Evolutionary conservation across 768 basidiomycete species (phyloP).

Genomic region (Xerocomus spinulosus): DNA sequence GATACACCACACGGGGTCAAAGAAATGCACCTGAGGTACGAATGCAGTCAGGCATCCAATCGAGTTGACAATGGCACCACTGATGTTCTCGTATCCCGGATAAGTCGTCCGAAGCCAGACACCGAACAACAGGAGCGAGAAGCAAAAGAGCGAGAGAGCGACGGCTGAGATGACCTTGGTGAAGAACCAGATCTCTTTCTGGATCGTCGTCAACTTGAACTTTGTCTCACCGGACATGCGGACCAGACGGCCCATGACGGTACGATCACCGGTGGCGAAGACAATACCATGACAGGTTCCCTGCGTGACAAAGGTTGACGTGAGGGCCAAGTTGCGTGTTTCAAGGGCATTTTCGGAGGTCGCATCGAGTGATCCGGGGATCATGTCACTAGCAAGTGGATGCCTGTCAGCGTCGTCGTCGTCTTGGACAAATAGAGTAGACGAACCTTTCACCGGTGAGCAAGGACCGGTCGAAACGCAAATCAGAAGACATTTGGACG

Average conservation of each 20-base stretch:
- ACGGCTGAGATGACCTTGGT: slow-evolving; percentile 46
- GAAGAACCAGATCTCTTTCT: slow-evolving; percentile 48
- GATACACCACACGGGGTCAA: background rate
- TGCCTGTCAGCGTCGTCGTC: background rate
- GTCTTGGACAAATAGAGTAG: background rate
- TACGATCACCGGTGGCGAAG: slow-evolving; percentile 41
- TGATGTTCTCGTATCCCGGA: slow-evolving; percentile 34
- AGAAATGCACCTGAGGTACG: slow-evolving; percentile 34
- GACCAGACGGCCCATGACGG: slow-evolving; percentile 51
- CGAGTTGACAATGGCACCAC: slow-evolving; percentile 35
- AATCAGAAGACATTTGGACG: slow-evolving; percentile 46
- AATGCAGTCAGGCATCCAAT: slow-evolving; percentile 39
- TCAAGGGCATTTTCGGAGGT: slow-evolving; percentile 49
- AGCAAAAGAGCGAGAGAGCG: slow-evolving; percentile 37
- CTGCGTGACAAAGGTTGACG: slow-evolving; percentile 40
- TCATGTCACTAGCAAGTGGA: slow-evolving; percentile 32
- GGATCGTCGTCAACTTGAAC: slow-evolving; percentile 44
- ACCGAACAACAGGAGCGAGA: slow-evolving; percentile 39
- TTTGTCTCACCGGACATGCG: slow-evolving; percentile 46
- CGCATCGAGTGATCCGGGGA: slow-evolving; percentile 42
- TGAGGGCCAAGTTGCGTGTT: slow-evolving; percentile 46
- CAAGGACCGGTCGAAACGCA: slow-evolving; percentile 50
- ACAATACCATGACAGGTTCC: slow-evolving; percentile 40
- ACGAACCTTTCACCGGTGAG: slow-evolving; percentile 47
- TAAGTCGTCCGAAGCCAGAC: slow-evolving; percentile 38